A percentile compares a stretch with the other conserved stretches of the same genome.
Conservation (phyloP, 352 stramenopile species). For the Pythium volutum region DNA sequence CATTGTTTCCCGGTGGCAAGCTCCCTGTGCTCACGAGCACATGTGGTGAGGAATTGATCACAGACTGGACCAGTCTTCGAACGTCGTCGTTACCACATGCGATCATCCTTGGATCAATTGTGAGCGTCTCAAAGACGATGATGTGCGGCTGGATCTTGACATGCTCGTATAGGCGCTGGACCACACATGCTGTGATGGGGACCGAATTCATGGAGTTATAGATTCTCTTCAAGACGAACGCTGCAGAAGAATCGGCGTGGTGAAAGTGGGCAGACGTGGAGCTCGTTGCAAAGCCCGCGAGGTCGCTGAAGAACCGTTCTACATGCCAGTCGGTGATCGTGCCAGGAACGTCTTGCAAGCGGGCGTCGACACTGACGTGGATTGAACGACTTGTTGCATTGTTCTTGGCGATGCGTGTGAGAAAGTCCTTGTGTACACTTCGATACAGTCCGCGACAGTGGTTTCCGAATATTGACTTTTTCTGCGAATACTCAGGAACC, state of each 20-base stretch:
- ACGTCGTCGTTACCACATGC: not conserved
- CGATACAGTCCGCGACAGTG: too few relatives aligned
- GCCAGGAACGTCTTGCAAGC: not conserved
- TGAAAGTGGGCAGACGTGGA: not conserved
- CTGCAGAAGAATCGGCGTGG: not conserved
- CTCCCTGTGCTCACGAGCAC: constrained; percentile 1
- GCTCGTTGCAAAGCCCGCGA: not conserved
- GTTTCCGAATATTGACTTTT: too few relatives aligned
- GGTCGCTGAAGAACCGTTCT: constrained; percentile 9
- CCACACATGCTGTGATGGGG: constrained; percentile 3
- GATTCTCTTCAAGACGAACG: constrained; percentile 5
- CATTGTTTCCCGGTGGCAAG: not conserved
- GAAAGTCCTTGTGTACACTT: not conserved
- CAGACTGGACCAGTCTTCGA: not conserved
- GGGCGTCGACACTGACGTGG: not conserved
- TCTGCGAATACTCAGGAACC: too few relatives aligned
- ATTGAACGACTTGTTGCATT: not conserved
- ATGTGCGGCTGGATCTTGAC: not conserved
- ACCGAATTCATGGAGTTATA: not conserved
- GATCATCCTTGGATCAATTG: constrained; percentile 10
- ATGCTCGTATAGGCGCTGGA: not conserved
- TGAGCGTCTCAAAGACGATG: not conserved
- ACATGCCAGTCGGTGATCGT: not conserved
- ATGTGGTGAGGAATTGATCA: not conserved
- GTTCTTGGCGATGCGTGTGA: not conserved